A percentile compares a stretch with the other conserved stretches of the same genome.
Conservation (phyloP, 768 basidiomycete species). For the Boletus bicolor region DNA sequence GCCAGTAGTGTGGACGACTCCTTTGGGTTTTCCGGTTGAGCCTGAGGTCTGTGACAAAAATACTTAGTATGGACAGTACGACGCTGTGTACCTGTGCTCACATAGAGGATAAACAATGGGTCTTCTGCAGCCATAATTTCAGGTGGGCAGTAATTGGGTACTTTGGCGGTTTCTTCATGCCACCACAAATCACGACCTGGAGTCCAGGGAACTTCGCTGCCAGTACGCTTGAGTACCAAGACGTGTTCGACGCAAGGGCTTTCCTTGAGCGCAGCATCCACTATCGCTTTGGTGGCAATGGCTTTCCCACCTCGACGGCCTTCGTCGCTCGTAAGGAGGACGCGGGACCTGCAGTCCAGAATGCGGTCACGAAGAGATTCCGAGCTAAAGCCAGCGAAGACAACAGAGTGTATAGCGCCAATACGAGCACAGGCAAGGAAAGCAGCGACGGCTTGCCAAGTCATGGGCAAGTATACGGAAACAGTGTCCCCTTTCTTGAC, state of each 20-base stretch:
- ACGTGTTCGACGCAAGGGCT: conserved; percentile 88
- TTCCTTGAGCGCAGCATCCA: conserved; percentile 84
- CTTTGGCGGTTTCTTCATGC: conserved; percentile 87
- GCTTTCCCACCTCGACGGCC: conserved; percentile 91
- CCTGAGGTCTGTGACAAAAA: conserved; percentile 70
- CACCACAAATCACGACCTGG: conserved; percentile 92
- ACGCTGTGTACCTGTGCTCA: conserved; percentile 40
- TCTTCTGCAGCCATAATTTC: conserved; percentile 92
- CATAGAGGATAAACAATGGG: conserved; percentile 97
- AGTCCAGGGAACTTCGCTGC: conserved; percentile 75
- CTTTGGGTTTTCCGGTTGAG: conserved; percentile 95
- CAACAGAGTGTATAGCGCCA: conserved; percentile 94
- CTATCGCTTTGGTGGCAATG: conserved; percentile 92
- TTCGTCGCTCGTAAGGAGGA: conserved; percentile 96
- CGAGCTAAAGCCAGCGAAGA: conserved; percentile 96
- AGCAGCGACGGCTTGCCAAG: conserved; percentile 92
- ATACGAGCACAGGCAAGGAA: conserved; percentile 98
- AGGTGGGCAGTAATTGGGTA: conserved; percentile 83
- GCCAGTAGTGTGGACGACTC: conserved; percentile 86
- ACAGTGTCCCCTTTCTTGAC: conserved; percentile 95
- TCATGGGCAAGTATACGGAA: conserved; percentile 91
- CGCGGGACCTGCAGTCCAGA: conserved; percentile 81
- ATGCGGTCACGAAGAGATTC: conserved; percentile 93
- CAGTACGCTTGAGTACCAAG: conserved; percentile 85
- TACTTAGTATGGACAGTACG: conserved; percentile 3